phyloP scores from a whole-genome alignment of 257 asterid species.

The Vinca minor region DNA sequence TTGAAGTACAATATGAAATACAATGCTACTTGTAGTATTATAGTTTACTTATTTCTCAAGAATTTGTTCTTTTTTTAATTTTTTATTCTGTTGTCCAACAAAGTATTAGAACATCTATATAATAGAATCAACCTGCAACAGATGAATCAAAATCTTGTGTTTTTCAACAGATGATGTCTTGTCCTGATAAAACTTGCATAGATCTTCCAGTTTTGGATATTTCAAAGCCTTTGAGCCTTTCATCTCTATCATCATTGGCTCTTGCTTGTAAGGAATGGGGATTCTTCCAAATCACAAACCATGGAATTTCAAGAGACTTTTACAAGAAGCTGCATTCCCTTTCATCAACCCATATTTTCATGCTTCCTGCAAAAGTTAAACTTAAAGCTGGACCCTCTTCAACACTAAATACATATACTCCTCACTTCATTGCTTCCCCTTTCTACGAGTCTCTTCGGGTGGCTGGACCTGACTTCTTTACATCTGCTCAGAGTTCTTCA shows the following conservation, averaged over 20 bases:
- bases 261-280: constrained; percentile 66
- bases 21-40: not conserved
- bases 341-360: constrained; percentile 35
- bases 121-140: constrained; percentile 7
- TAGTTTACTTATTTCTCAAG: not conserved
- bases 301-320: constrained; percentile 45
- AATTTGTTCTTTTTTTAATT: too few species aligned
- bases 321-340: constrained; percentile 26
- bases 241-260: constrained; percentile 45
- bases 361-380: constrained; percentile 51
- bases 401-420: constrained; percentile 44
- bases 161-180: constrained; percentile 26
- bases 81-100: too few species aligned
- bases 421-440: constrained; percentile 71
- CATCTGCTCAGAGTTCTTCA: constrained; percentile 48
- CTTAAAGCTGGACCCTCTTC: constrained; percentile 53
- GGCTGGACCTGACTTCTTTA: constrained; percentile 54
- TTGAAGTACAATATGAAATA: too few species aligned
- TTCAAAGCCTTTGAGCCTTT: constrained; percentile 42
- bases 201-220: constrained; percentile 54
- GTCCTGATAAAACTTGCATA: constrained; percentile 15
- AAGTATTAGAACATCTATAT: not conserved
- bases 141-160: constrained; percentile 3
- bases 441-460: constrained; percentile 57
- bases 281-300: constrained; percentile 50